Evolutionary conservation across 208 protist species (phyloP).

Genomic region (Entamoeba dispar): DNA sequence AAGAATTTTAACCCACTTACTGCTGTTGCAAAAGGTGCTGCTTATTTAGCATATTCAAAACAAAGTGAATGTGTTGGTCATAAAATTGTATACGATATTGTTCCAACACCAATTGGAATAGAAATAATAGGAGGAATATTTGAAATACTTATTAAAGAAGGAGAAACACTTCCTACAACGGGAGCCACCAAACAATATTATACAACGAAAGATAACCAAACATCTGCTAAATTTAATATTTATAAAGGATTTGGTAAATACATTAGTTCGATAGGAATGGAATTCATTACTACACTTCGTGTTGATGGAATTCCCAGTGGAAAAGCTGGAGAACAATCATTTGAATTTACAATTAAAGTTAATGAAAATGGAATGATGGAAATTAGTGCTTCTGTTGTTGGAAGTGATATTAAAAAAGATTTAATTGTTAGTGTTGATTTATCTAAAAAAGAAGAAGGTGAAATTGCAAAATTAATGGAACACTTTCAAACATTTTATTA

Average conservation of each 20-base stretch:
- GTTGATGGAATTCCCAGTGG: too few relatives aligned
- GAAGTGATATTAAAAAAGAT: too few relatives aligned
- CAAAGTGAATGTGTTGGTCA: rapidly evolving
- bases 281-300: too few relatives aligned
- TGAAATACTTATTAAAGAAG: not conserved
- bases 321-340: too few relatives aligned
- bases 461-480: too few relatives aligned
- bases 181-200: not conserved
- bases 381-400: too few relatives aligned
- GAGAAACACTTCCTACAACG: not conserved
- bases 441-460: too few relatives aligned
- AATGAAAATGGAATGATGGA: too few relatives aligned
- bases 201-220: not conserved
- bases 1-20: not conserved
- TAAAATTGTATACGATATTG: not conserved
- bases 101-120: not conserved
- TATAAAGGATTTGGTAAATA: not conserved
- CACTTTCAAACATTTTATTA: too few relatives aligned
- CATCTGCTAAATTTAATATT: not conserved
- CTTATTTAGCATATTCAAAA: not conserved
- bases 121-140: not conserved
- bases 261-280: not conserved
- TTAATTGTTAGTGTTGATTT: too few relatives aligned
- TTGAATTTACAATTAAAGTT: too few relatives aligned
- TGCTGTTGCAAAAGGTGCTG: not conserved